phyloP scores from a whole-genome alignment of 345 rosid genomes.

The Iberis pinnata region DNA sequence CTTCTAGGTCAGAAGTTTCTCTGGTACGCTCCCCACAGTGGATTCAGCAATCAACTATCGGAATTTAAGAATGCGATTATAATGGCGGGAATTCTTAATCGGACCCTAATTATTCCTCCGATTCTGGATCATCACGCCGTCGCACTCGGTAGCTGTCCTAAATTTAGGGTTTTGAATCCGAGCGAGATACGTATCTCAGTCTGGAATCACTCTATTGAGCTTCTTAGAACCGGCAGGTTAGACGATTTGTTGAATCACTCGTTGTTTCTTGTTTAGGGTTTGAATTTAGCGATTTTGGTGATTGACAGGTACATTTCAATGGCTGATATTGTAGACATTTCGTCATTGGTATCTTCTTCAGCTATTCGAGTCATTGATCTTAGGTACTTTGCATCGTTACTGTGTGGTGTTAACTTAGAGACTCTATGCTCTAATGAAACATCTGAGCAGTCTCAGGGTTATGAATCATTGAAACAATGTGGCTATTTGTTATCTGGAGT shows the following conservation, averaged over 20 bases:
- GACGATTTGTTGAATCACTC: no score
- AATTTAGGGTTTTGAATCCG: constrained; percentile 66
- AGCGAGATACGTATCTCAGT: constrained; percentile 50
- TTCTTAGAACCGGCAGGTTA: constrained; percentile 56
- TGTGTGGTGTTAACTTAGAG: constrained; percentile 53
- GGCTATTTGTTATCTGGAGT: constrained; percentile 59
- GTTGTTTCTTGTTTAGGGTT: no score
- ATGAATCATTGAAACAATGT: constrained; percentile 55
- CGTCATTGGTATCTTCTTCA: constrained; percentile 56
- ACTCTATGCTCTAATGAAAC: constrained; percentile 37
- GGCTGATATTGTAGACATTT: constrained; percentile 69
- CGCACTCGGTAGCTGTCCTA: constrained; percentile 93
- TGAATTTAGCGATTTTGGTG: no score
- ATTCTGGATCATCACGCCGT: constrained; percentile 88
- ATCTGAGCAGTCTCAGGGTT: constrained; percentile 26
- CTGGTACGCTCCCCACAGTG: constrained; percentile 85
- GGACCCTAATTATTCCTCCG: constrained; percentile 82
- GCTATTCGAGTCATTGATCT: constrained; percentile 56
- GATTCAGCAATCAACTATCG: constrained; percentile 90
- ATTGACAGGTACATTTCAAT: constrained; percentile 69
- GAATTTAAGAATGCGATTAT: constrained; percentile 76
- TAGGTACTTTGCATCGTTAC: constrained; percentile 62
- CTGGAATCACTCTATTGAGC: constrained; percentile 67
- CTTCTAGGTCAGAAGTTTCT: constrained; percentile 43
- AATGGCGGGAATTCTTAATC: constrained; percentile 66